A percentile compares a stretch with the other conserved stretches of the same genome.
phyloP scores from a whole-genome alignment of 202 grass and related monocot species.

The Musa balbisiana region DNA sequence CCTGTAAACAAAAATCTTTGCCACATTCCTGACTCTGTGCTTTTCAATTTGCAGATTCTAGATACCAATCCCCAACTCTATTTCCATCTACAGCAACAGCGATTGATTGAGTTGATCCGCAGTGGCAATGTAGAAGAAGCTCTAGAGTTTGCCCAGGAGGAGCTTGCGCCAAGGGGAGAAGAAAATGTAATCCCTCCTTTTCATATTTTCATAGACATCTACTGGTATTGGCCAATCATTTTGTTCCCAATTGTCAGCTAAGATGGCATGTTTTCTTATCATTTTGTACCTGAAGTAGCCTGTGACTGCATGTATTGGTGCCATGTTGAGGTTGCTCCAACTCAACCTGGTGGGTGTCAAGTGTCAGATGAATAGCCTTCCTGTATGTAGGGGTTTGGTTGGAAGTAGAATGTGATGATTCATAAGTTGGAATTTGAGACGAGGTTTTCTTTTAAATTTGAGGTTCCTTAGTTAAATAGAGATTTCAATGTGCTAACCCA shows the following conservation, averaged over 20 bases:
- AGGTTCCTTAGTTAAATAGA: not conserved
- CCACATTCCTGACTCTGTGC: conserved; percentile 4
- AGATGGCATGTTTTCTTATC: not conserved
- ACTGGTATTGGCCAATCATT: not conserved
- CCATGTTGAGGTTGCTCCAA: not conserved
- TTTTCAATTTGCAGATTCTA: conserved; percentile 56
- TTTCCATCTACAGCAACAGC: conserved; percentile 97
- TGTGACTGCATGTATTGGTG: not conserved
- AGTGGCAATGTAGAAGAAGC: conserved; percentile 80
- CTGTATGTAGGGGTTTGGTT: not conserved
- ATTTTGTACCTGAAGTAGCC: not conserved
- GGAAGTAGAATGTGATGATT: not conserved
- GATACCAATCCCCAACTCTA: conserved; percentile 93
- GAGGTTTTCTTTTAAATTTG: not conserved
- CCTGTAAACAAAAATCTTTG: conserved; percentile 1
- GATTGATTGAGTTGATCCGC: conserved; percentile 96
- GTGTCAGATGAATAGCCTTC: not conserved
- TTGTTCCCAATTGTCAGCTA: not conserved
- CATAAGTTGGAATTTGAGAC: not conserved
- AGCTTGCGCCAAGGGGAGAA: conserved; percentile 89
- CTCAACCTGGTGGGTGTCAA: not conserved
- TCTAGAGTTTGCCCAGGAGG: conserved; percentile 97
- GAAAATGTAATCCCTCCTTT: conserved; percentile 58
- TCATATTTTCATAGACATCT: not conserved
- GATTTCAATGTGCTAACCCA: not conserved